These are phyloP conservation scores for Pisolithus microcarpus DNA, from an alignment of 768 basidiomycete genomes.

Conservation along the genomic window DNA sequence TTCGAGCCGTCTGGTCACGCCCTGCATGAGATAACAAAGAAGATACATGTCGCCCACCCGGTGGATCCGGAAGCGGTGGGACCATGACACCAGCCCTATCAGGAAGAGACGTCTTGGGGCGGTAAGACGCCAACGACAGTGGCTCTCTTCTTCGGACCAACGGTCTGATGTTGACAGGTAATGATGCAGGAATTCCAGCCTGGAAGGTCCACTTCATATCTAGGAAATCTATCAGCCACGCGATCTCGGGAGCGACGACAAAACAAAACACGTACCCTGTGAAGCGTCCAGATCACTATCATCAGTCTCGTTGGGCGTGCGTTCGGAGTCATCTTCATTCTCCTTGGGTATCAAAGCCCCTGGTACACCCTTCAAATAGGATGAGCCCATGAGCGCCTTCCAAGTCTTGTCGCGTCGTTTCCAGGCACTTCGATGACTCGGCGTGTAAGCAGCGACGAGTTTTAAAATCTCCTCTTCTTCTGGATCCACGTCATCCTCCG, in stretches of 20 bases:
- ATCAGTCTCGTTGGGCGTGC: constrained; percentile 9
- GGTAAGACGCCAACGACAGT: constrained; percentile 53
- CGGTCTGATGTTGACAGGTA: constrained; percentile 55
- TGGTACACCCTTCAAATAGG: constrained; percentile 20
- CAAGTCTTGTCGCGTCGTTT: constrained; percentile 56
- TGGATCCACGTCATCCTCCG: constrained; percentile 27
- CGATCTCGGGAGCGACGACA: not conserved
- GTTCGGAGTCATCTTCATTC: constrained; percentile 22
- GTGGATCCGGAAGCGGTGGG: constrained; percentile 16
- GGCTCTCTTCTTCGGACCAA: constrained; percentile 29
- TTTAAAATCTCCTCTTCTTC: constrained; percentile 49
- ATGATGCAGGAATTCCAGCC: constrained; percentile 42
- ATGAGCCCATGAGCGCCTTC: constrained; percentile 46
- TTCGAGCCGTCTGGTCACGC: constrained; percentile 50
- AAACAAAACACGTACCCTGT: constrained; percentile 15
- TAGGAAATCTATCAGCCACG: constrained; percentile 9
- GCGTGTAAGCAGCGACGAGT: constrained; percentile 61
- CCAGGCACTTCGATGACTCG: constrained; percentile 71
- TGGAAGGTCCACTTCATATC: constrained; percentile 19
- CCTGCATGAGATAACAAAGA: constrained; percentile 56
- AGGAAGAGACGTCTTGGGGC: constrained; percentile 40
- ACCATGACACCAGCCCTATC: constrained; percentile 30
- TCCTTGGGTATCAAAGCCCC: constrained; percentile 31
- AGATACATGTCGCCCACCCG: constrained; percentile 21
- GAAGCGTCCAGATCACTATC: constrained; percentile 21